Evolutionary conservation across 2,329 filamentous ascomycete species (phyloP).

Genomic region (Xylaria sp.): DNA sequence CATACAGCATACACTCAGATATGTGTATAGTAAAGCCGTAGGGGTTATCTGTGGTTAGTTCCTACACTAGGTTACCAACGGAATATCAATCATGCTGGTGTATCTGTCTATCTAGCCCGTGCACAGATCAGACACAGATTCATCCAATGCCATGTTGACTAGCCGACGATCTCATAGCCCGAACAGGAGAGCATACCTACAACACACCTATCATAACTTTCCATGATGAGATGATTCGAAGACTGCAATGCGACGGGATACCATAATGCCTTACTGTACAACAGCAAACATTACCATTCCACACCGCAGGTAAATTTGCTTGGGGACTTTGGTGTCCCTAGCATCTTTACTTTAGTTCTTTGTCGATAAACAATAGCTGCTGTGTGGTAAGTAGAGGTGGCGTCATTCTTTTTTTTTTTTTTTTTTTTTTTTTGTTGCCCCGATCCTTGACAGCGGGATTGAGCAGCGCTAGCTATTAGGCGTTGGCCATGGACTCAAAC

Average conservation of each 20-base stretch:
- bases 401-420: neutral
- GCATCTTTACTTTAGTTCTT: neutral
- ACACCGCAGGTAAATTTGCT: neutral
- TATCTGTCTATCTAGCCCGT: neutral
- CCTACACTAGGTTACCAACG: too few relatives aligned
- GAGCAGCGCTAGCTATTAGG: neutral
- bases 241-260: constrained; percentile 9
- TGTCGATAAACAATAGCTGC: neutral
- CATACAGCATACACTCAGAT: too few relatives aligned
- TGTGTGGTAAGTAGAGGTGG: neutral
- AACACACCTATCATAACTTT: constrained; percentile 9
- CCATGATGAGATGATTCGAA: constrained; percentile 22
- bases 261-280: constrained; percentile 13
- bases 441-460: neutral
- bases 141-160: neutral
- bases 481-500: neutral
- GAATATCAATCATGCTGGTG: too few relatives aligned
- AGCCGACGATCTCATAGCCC: constrained; percentile 4
- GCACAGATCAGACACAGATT: neutral
- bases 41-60: neutral
- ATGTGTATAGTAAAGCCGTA: neutral
- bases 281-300: constrained; percentile 6
- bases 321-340: neutral
- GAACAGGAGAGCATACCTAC: neutral
- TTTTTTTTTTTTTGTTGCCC: neutral